phyloP scores from a whole-genome alignment of 306 rosid genomes.

The Alnus rubra region DNA sequence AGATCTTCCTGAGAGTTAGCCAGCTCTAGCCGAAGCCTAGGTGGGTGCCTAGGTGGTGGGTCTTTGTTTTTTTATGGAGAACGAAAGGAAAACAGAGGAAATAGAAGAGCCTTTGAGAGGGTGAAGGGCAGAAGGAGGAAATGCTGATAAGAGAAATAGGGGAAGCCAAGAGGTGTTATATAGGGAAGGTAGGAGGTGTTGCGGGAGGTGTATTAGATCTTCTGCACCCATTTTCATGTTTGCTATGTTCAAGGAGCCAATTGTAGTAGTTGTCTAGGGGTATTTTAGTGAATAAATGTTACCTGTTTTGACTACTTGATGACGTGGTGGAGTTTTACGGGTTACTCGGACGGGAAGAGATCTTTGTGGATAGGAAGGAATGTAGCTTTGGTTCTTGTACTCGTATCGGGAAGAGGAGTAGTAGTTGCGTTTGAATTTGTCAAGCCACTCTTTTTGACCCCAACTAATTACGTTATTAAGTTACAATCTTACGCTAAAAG shows the following conservation, averaged over 20 bases:
- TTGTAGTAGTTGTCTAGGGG: neutral
- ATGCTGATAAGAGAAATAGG: neutral
- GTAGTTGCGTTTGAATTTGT: neutral
- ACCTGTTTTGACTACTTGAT: too few relatives aligned
- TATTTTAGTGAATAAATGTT: too few relatives aligned
- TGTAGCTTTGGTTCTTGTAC: neutral
- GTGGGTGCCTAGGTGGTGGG: neutral
- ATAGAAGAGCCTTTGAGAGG: neutral
- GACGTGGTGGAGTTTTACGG: slow-evolving; percentile 20
- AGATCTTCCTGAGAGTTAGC: slow-evolving; percentile 68
- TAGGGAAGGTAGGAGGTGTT: neutral
- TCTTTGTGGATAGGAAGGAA: neutral
- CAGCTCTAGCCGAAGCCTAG: slow-evolving; percentile 55
- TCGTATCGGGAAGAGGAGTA: slow-evolving; percentile 7
- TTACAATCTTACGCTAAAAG: neutral
- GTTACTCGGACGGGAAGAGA: neutral
- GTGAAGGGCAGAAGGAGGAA: neutral
- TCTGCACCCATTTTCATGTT: neutral
- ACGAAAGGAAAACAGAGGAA: neutral
- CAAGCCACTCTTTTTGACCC: slow-evolving; percentile 33
- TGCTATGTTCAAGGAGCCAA: neutral
- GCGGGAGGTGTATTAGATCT: neutral
- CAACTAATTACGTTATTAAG: neutral
- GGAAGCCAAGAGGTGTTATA: neutral
- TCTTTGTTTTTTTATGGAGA: too few relatives aligned